Conservation (phyloP, 2,329 filamentous ascomycete species). For the Talaromyces sp. region DNA sequence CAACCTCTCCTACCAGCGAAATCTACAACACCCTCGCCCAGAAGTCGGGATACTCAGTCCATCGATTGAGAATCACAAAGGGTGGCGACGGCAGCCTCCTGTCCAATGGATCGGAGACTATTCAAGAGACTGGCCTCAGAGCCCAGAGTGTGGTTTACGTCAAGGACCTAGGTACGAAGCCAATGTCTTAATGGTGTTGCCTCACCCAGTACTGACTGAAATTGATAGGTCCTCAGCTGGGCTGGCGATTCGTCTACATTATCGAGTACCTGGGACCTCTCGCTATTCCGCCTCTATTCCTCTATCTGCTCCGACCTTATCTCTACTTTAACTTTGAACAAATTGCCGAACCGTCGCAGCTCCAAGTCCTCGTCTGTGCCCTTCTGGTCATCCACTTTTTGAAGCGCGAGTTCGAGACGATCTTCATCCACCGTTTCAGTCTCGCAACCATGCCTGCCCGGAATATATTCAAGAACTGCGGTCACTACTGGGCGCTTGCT, state of each 20-base stretch:
- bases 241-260: slow-evolving; percentile 89
- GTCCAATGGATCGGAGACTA: slow-evolving; percentile 47
- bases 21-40: slow-evolving; percentile 54
- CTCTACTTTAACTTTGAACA: slow-evolving; percentile 55
- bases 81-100: slow-evolving; percentile 55
- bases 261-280: slow-evolving; percentile 93
- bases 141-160: slow-evolving; percentile 66
- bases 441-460: slow-evolving; percentile 83
- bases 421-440: slow-evolving; percentile 94
- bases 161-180: slow-evolving; percentile 76
- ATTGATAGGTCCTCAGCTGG: slow-evolving; percentile 69
- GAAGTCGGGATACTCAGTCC: slow-evolving; percentile 49
- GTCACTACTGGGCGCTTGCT: slow-evolving; percentile 85
- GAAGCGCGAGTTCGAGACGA: slow-evolving; percentile 91
- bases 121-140: slow-evolving; percentile 51
- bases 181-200: not conserved
- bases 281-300: slow-evolving; percentile 71
- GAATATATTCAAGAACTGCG: slow-evolving; percentile 93
- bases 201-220: not conserved
- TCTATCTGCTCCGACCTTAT: slow-evolving; percentile 65
- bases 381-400: slow-evolving; percentile 79
- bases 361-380: slow-evolving; percentile 66
- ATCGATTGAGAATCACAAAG: slow-evolving; percentile 60
- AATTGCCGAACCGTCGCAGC: slow-evolving; percentile 51
- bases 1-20: slow-evolving; percentile 47